Percentiles rank a stretch among this genome's conserved stretches.
These are phyloP conservation scores for Coemansia erecta DNA, from an alignment of 192 early-diverging fungal genomes.

Conservation along the genomic window DNA sequence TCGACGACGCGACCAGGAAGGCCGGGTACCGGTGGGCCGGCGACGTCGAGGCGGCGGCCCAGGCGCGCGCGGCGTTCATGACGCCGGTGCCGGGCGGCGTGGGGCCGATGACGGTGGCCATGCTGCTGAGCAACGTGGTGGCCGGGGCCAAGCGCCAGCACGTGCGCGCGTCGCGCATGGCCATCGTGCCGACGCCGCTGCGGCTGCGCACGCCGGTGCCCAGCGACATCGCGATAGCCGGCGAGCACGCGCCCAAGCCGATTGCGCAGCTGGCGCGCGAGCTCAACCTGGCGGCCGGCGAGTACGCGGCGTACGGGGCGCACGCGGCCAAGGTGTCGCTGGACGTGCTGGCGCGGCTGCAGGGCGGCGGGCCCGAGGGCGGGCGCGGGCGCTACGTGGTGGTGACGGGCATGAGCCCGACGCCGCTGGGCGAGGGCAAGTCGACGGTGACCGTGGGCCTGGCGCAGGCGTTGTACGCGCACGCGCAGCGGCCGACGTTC, in stretches of 20 bases:
- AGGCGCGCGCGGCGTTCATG: constrained; percentile 71
- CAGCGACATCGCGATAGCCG: constrained; percentile 93
- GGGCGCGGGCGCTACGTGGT: constrained; percentile 90
- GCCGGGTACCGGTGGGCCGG: constrained; percentile 88
- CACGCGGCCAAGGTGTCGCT: constrained; percentile 89
- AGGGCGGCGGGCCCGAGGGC: constrained; percentile 71
- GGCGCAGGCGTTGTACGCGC: constrained; percentile 92
- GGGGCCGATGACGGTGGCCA: constrained; percentile 99
- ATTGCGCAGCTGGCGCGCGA: constrained; percentile 78
- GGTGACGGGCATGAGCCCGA: constrained; percentile 97
- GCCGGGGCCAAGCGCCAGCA: constrained; percentile 72
- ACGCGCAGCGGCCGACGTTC: constrained; percentile 81
- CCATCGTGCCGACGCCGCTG: constrained; percentile 62
- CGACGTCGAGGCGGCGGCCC: constrained; percentile 81
- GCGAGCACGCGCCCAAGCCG: constrained; percentile 82
- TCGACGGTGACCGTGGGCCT: constrained; percentile 97
- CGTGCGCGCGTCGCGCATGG: constrained; percentile 52
- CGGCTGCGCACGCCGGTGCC: constrained; percentile 79
- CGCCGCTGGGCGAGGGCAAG: constrained; percentile 98
- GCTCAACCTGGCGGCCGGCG: constrained; percentile 71
- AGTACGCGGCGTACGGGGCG: constrained; percentile 86
- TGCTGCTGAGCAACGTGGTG: constrained; percentile 91
- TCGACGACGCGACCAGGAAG: constrained; percentile 84
- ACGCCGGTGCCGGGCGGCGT: constrained; percentile 98
- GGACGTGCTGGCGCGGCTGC: constrained; percentile 79